phyloP scores from a whole-genome alignment of 78 protist species.

The Carpediemonas membranifera region DNA sequence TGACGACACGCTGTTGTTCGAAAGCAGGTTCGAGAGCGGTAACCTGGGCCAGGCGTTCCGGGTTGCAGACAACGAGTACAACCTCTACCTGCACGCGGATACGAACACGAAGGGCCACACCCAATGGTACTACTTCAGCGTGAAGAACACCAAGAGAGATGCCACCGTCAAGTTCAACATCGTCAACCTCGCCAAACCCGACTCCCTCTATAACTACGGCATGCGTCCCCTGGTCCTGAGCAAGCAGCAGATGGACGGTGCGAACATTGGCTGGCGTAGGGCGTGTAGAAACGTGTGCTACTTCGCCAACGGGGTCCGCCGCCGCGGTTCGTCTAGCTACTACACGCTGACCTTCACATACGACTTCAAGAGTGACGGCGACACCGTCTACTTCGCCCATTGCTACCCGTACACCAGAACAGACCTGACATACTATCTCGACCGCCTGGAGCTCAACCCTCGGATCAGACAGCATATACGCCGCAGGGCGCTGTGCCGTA shows the following conservation, averaged over 20 bases:
- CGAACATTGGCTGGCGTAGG: constrained; percentile 46
- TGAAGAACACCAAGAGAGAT: constrained; percentile 1
- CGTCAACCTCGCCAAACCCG: constrained; percentile 45
- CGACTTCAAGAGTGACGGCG: constrained; percentile 8
- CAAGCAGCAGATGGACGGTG: neutral
- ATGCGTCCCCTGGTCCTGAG: constrained; percentile 47
- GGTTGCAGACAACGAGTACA: constrained; percentile 36
- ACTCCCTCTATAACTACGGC: constrained; percentile 46
- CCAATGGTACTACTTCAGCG: constrained; percentile 66
- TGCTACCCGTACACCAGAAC: constrained; percentile 62
- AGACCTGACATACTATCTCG: constrained; percentile 17
- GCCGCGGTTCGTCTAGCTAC: neutral
- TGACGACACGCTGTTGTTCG: constrained; percentile 47
- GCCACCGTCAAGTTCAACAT: constrained; percentile 50
- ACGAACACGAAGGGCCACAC: constrained; percentile 43
- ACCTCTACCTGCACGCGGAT: constrained; percentile 48
- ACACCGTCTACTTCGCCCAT: constrained; percentile 41
- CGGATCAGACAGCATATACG: neutral
- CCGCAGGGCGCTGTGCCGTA: neutral
- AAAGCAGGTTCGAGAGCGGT: constrained; percentile 54
- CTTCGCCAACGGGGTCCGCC: constrained; percentile 20
- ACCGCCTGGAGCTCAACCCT: neutral
- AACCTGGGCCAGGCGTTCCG: constrained; percentile 44
- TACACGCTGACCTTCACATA: constrained; percentile 47
- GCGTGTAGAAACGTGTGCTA: constrained; percentile 39